A percentile compares a stretch with the other conserved stretches of the same genome.
These are phyloP conservation scores for Biscogniauxia marginata DNA, from an alignment of 2,329 filamentous ascomycete species.

Conservation along the genomic window DNA sequence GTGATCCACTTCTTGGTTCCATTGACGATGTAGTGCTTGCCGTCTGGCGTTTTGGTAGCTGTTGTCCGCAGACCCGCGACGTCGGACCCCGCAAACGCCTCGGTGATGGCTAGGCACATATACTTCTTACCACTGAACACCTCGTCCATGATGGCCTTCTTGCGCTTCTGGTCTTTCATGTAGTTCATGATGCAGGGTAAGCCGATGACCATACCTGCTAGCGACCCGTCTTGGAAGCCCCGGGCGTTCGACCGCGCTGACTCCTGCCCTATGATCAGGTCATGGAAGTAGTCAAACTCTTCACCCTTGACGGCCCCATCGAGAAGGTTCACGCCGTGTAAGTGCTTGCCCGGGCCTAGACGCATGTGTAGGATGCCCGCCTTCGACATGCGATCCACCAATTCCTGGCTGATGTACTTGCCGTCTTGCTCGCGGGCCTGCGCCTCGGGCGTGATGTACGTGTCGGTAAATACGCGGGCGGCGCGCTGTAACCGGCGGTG, in stretches of 20 bases:
- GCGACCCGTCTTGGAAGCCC: constrained; percentile 83
- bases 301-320: constrained; percentile 70
- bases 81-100: constrained; percentile 83
- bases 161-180: constrained; percentile 65
- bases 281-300: constrained; percentile 87
- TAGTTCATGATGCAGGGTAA: constrained; percentile 80
- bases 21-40: constrained; percentile 69
- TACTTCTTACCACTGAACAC: constrained; percentile 81
- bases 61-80: constrained; percentile 79
- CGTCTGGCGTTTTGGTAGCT: constrained; percentile 71
- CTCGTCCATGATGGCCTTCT: constrained; percentile 66
- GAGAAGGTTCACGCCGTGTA: constrained; percentile 68
- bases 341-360: constrained; percentile 77
- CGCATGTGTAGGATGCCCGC: constrained; percentile 77
- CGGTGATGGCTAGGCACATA: constrained; percentile 83
- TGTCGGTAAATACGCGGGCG: constrained; percentile 70
- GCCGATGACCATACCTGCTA: constrained; percentile 83
- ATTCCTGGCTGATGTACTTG: constrained; percentile 65
- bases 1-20: constrained; percentile 86
- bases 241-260: constrained; percentile 67
- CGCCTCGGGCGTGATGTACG: constrained; percentile 70
- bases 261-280: constrained; percentile 75
- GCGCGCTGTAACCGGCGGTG: constrained; percentile 68
- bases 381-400: constrained; percentile 78
- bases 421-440: constrained; percentile 73